Conservation (phyloP, 2,329 filamentous ascomycete species). For the Podosphaera xanthii region DNA sequence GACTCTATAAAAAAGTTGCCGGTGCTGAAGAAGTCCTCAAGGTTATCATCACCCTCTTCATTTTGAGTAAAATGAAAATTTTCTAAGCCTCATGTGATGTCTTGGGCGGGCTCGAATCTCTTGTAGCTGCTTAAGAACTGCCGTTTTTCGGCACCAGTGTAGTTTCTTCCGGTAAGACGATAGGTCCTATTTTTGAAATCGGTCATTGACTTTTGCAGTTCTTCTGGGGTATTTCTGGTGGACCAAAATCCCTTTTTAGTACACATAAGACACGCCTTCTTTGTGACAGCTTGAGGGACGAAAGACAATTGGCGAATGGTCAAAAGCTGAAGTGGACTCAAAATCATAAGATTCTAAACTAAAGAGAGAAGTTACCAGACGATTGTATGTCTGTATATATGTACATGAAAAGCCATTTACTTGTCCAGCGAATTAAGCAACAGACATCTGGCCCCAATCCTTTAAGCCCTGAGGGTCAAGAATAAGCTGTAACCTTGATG, state of each 20-base stretch:
- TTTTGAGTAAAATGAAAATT: not conserved
- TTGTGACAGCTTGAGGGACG: too few species aligned
- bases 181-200: not conserved
- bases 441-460: too few species aligned
- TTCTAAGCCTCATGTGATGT: not conserved
- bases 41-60: not conserved
- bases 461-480: too few species aligned
- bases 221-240: not conserved
- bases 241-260: not conserved
- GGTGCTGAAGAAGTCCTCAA: not conserved
- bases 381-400: too few species aligned
- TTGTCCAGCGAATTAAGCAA: too few species aligned
- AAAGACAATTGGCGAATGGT: too few species aligned
- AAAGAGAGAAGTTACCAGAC: too few species aligned
- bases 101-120: not conserved
- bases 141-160: not conserved
- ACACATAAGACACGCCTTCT: not conserved
- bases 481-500: too few species aligned
- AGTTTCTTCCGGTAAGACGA: not conserved
- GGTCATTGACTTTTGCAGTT: not conserved
- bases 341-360: too few species aligned
- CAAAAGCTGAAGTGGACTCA: too few species aligned
- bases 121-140: not conserved
- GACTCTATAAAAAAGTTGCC: not conserved
- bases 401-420: too few species aligned